Evolutionary conservation across 768 basidiomycete genomes (phyloP), one percentile per base, ranked within the genome.

Genomic region (Porphyrellus cyaneotinctus): DNA sequence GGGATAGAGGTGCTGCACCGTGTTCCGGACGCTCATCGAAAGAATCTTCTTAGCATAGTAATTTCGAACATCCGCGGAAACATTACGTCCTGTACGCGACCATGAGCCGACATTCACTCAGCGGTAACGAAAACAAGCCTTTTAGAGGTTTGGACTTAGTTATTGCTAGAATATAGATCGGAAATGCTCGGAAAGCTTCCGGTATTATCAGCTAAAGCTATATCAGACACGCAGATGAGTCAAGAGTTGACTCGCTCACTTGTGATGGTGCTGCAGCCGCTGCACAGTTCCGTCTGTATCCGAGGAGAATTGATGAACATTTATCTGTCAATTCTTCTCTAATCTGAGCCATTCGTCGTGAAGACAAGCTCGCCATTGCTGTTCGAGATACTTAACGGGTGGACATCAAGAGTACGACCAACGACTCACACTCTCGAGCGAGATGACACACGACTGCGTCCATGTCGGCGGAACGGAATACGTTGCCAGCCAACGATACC

Each of bases 61-160:
- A 59, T 93, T 91, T 47, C 97, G 87, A 12, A 95, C 92, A 62
- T 98, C 97, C n/a, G 93, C 87, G 7, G 88, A 85, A 44, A 99
- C 94, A 60, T 82, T 85, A 15, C 89, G 84, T 42, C 84, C 93
- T 95, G 62, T 22, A 32, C 15, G 41, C 23, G 51, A 54, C 33
- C 3, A 33, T 55, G 26, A 58, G 53, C 49, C 31, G 30, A 38
- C 35, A 35, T 36, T 30, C 49, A 26, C 52, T 41, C 38, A 41
- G 47, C 30, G 6, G n/a, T 35, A 28, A 47, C 31, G 11, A 46
- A 49, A 50, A 51, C 58, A 53, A 64, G 84, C 95, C 92, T 85
- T 97, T 95, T n/a, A 99, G 72, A 18, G 93, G 85, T 67, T 97
- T 95, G 47, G 81, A 81, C 74, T 99, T 99, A 42, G 88, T 76